Evolutionary conservation across 2,329 filamentous ascomycete species (phyloP).

Genomic region (Ophiocordyceps camponoti-saundersi): DNA sequence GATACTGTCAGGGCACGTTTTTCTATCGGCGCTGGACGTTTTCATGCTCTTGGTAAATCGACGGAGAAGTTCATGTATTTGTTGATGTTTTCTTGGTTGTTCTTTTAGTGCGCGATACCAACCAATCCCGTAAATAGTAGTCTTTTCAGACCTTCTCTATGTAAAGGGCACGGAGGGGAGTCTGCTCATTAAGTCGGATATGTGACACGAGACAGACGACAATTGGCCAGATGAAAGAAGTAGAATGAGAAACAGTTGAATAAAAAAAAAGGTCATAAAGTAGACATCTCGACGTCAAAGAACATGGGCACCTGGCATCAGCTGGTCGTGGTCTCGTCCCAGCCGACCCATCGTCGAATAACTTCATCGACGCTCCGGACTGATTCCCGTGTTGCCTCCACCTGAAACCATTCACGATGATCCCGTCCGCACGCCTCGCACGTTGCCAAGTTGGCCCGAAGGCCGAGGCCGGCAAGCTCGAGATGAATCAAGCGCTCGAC

Average conservation of each 20-base stretch:
- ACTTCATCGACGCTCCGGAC: conserved; percentile 51
- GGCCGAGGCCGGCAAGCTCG: conserved; percentile 52
- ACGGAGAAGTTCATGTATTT: not conserved
- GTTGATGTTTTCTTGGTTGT: not conserved
- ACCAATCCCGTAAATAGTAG: not conserved
- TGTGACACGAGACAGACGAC: not conserved
- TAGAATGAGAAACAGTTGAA: not conserved
- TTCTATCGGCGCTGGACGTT: not conserved
- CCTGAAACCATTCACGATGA: conserved; percentile 92
- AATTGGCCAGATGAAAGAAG: not conserved
- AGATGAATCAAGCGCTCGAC: conserved; percentile 85
- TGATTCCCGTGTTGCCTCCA: conserved; percentile 55
- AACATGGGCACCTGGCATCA: too few relatives aligned
- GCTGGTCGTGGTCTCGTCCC: conserved; percentile 42
- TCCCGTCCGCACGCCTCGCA: conserved; percentile 69
- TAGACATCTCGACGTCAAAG: not conserved
- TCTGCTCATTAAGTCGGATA: not conserved
- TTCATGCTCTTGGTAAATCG: not conserved
- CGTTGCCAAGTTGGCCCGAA: conserved; percentile 33
- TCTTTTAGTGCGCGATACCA: not conserved
- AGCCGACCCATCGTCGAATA: conserved; percentile 70
- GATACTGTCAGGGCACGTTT: not conserved
- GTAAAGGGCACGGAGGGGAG: not conserved
- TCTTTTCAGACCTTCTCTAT: not conserved
- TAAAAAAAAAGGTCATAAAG: not conserved